phyloP scores from a whole-genome alignment of 768 basidiomycete genomes.

The Clitopilus hobsonii region DNA sequence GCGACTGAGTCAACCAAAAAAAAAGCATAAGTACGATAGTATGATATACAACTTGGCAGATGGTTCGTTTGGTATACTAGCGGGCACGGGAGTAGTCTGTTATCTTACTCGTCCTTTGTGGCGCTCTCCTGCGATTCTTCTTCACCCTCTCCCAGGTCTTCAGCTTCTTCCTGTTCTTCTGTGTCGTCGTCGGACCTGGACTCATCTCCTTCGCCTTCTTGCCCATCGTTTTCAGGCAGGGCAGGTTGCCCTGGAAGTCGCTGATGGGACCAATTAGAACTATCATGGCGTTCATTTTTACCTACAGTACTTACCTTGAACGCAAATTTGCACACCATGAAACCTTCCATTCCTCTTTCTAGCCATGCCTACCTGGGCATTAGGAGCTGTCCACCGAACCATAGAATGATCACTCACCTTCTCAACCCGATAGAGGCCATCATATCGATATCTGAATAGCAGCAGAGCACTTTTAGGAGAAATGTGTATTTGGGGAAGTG shows the following conservation, averaged over 20 bases:
- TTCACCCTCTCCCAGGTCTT: not conserved
- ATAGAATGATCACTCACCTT: slow-evolving; percentile 36
- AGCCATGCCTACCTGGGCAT: slow-evolving; percentile 58
- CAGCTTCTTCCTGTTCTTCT: not conserved
- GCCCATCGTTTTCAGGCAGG: not conserved
- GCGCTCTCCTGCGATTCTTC: not conserved
- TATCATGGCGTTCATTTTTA: not conserved
- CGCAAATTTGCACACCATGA: slow-evolving; percentile 80
- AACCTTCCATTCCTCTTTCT: slow-evolving; percentile 67
- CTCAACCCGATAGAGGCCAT: slow-evolving; percentile 81
- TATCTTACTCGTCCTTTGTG: too few relatives aligned
- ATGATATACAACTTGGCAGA: too few relatives aligned
- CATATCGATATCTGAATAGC: slow-evolving; percentile 77
- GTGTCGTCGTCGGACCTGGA: too few relatives aligned
- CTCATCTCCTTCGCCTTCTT: not conserved
- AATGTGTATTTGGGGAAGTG: too few relatives aligned
- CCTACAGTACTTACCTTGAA: slow-evolving; percentile 54
- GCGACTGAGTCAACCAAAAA: too few relatives aligned
- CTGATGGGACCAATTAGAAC: not conserved
- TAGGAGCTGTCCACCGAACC: not conserved
- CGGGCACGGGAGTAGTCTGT: too few relatives aligned
- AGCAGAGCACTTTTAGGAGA: too few relatives aligned
- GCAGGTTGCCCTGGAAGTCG: not conserved
- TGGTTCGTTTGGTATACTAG: too few relatives aligned
- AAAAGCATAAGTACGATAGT: too few relatives aligned